Base-by-base conservation (phyloP, 2,329 filamentous ascomycete species). In the Phyllosticta capitalensis region DNA sequence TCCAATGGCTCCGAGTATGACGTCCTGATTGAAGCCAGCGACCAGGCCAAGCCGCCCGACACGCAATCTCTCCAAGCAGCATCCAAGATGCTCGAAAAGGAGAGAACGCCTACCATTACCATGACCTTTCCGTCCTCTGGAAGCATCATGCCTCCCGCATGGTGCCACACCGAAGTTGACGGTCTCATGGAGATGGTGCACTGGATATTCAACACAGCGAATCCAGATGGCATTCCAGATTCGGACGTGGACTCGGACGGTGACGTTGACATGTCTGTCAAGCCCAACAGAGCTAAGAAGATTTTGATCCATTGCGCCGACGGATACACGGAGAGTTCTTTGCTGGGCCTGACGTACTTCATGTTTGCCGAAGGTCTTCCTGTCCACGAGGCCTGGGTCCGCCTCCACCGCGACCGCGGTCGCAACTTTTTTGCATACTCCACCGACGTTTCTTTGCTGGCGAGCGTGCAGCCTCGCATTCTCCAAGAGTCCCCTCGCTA, bases 361-460 rank as follows among this genome's bases (percentile, higher is more conserved):
- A 95, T 95, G 81, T 99, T 91, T 73, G 90, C 89, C 58, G 90
- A 94, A 63, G 90, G 90, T 6, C 79, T 85, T 10, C 82, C 92
- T 0, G 82, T 92, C 0, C 88, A 92, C 26, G 84, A 91, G 59
- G 92, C 94, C 9, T 97, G 92, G 92, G 79, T 97, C 9, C 81
- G 84, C 61, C 78, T 99, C 54, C 94, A 99, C 71, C 86, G 85
- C 10, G 81, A 84, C 12, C 90, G 88, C 71, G 80, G 83, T 59
- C 88, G 94, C 61, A 97, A 99, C 69, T 96, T 97, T 76, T 99
- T 99, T 69, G 91, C 94, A 0, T 97, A 97, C 66, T 88, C 89
- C 1, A 90, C 89, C 0, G 94, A 99, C 69, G 91, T 96, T 19
- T 83, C 87, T 3, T 80, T 96, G 10, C 75, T 97, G n/a, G 85